phyloP scores from a whole-genome alignment of 371 early-diverging fungal species.

The Mucor saturninus region DNA sequence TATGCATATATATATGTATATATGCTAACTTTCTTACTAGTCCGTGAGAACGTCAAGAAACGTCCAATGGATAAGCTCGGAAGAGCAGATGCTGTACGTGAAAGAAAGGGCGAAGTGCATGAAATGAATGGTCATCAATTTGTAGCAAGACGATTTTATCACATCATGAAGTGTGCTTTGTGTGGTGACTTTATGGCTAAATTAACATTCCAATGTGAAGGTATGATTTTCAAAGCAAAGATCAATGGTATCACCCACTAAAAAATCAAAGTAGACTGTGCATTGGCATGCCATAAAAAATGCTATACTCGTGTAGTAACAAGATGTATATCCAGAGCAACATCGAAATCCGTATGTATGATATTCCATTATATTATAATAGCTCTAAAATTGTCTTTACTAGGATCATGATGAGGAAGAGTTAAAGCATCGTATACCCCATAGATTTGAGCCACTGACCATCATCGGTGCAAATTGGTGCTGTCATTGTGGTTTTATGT shows the following conservation, averaged over 20 bases:
- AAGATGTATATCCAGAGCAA: slow-evolving; percentile 79
- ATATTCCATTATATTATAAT: background rate
- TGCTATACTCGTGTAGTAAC: slow-evolving; percentile 86
- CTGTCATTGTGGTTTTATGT: slow-evolving; percentile 94
- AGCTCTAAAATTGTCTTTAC: background rate
- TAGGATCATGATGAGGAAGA: slow-evolving; percentile 64
- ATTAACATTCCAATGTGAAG: slow-evolving; percentile 88
- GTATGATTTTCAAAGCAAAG: slow-evolving; percentile 39
- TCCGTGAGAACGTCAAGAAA: slow-evolving; percentile 44
- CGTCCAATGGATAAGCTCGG: slow-evolving; percentile 74
- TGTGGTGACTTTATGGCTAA: slow-evolving; percentile 90
- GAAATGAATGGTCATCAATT: slow-evolving; percentile 92
- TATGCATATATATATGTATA: background rate
- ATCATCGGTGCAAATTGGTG: slow-evolving; percentile 90
- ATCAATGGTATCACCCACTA: background rate
- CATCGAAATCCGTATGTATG: slow-evolving; percentile 44
- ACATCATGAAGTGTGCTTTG: slow-evolving; percentile 92
- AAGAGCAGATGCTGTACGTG: slow-evolving; percentile 88
- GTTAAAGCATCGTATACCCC: slow-evolving; percentile 89
- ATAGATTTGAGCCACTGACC: slow-evolving; percentile 81
- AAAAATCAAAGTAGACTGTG: slow-evolving; percentile 71
- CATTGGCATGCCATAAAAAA: slow-evolving; percentile 90
- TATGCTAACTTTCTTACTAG: slow-evolving; percentile 9
- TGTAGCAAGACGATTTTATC: slow-evolving; percentile 79
- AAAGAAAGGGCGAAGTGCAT: slow-evolving; percentile 73